Evolutionary conservation across 2,329 filamentous ascomycete species (phyloP).

Genomic region (Fusarium luffae): DNA sequence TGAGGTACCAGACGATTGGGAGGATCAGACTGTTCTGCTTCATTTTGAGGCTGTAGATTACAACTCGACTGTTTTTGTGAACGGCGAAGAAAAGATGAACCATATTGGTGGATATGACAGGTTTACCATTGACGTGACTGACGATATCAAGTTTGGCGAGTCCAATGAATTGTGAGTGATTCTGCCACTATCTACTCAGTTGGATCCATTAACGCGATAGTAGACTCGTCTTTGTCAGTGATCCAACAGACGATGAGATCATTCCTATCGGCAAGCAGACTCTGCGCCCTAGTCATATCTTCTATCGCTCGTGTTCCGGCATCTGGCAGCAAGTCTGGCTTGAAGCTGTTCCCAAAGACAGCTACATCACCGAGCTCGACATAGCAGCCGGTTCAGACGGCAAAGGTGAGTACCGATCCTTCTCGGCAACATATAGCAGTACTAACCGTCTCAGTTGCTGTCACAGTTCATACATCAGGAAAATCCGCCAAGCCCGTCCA

Average conservation of each 20-base stretch:
- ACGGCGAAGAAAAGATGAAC: constrained; percentile 19
- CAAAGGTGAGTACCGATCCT: constrained; percentile 9
- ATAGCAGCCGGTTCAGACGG: constrained; percentile 61
- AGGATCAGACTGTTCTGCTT: constrained; percentile 3
- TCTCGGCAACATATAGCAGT: too few relatives aligned
- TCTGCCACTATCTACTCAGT: too few relatives aligned
- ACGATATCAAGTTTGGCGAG: constrained; percentile 10
- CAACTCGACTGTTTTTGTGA: constrained; percentile 28
- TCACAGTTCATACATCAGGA: constrained; percentile 7
- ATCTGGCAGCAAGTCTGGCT: constrained; percentile 83
- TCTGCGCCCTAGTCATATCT: constrained; percentile 68
- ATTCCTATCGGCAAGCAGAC: constrained; percentile 76
- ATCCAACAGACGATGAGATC: constrained; percentile 71
- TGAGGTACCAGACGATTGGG: constrained; percentile 13
- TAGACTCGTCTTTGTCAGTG: constrained; percentile 68
- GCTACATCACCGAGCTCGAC: constrained; percentile 69
- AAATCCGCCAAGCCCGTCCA: background rate
- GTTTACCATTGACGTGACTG: constrained; percentile 21
- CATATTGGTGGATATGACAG: constrained; percentile 33
- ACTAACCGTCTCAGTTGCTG: constrained; percentile 1
- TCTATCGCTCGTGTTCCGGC: constrained; percentile 77
- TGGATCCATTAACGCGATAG: too few relatives aligned
- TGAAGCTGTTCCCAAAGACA: constrained; percentile 64
- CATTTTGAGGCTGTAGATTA: constrained; percentile 36
- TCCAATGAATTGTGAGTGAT: constrained; percentile 29